Evolutionary conservation across 78 protist species (phyloP).

Genomic region (Diacronema lutheri): DNA sequence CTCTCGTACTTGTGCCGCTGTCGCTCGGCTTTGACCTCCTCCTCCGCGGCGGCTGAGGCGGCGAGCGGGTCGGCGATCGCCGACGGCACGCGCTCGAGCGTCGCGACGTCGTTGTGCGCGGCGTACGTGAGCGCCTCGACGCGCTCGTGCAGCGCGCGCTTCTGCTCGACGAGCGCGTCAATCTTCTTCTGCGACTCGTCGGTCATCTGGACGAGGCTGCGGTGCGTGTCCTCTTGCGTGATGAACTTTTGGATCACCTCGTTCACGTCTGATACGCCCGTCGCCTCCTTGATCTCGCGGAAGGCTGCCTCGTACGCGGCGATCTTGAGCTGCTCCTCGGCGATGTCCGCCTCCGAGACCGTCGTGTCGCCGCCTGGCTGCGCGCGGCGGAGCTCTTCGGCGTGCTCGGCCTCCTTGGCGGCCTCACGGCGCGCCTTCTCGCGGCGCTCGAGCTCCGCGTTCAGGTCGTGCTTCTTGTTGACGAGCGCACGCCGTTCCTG

Average conservation of each 20-base stretch:
- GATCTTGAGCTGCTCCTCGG: slow-evolving; percentile 19
- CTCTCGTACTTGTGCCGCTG: slow-evolving; percentile 27
- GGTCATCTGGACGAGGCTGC: background rate
- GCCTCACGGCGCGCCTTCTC: background rate
- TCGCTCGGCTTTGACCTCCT: background rate
- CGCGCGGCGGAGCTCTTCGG: background rate
- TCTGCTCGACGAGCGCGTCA: slow-evolving; percentile 12
- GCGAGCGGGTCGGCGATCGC: no score
- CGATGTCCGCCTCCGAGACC: background rate
- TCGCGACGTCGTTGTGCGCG: no score
- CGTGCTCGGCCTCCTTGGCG: background rate
- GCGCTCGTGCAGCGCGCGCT: background rate
- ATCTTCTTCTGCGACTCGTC: background rate
- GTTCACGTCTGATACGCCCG: slow-evolving; percentile 57
- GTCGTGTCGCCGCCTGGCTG: background rate
- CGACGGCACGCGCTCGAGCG: no score
- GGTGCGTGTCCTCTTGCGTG: slow-evolving; percentile 55
- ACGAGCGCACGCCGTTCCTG: background rate
- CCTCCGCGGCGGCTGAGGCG: background rate
- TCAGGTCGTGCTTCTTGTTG: slow-evolving; percentile 5
- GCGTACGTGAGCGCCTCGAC: slow-evolving; percentile 44
- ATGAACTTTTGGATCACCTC: slow-evolving; percentile 62
- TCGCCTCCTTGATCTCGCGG: slow-evolving; percentile 69
- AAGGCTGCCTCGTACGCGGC: slow-evolving; percentile 55
- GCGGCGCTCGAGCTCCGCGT: background rate